Base-by-base conservation (phyloP, 2,329 filamentous ascomycete genomes). In the Claviceps sp. region DNA sequence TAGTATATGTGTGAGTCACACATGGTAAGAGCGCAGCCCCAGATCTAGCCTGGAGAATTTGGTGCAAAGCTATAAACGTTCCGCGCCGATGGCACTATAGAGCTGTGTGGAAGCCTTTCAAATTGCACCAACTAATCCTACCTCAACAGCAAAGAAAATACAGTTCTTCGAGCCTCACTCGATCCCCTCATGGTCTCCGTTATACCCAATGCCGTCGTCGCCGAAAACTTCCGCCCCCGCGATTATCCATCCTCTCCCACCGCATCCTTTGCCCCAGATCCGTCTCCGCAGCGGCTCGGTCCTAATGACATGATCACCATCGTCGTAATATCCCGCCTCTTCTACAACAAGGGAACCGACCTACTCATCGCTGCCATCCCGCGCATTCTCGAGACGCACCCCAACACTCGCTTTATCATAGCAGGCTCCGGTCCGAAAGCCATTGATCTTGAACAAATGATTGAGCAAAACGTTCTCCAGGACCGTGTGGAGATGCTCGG, bases 331-430 rank as follows among this genome's bases (percentile, higher is more conserved):
- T 96, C 90, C 8, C 88, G 93, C 20, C 80, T 98, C 1, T 98
- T 97, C 69, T 97, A 97, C 69, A 98, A 98, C 70, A 98, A 98
- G 66, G 93, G 93, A 54, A 97, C 88, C 1, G 94, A 98, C 65
- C 79, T 98, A 0, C 78, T 98, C n/a, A 95, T 95, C 23, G 93
- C 91, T 11, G 88, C 89, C 4, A 95, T 98, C 50, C 93, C 93
- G 0, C 83, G 90, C 47, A 95, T 98, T 50, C 78, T 97, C 29
- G 85, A 88, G 48, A 80, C 83, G 14, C 87, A 98, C 64, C 86
- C 88, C 1, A 94, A 97, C 64, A 93, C 95, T 1, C 86, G 89
- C 52, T 98, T 98, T 68, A 88, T 98, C 62, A 96, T 98, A 58
- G 93, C 88, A 29, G 94, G 94, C 3, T 94, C 88, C 0, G 93